These are phyloP conservation scores for Tricholoma furcatifolium DNA, from an alignment of 768 basidiomycete species.

Conservation along the genomic window DNA sequence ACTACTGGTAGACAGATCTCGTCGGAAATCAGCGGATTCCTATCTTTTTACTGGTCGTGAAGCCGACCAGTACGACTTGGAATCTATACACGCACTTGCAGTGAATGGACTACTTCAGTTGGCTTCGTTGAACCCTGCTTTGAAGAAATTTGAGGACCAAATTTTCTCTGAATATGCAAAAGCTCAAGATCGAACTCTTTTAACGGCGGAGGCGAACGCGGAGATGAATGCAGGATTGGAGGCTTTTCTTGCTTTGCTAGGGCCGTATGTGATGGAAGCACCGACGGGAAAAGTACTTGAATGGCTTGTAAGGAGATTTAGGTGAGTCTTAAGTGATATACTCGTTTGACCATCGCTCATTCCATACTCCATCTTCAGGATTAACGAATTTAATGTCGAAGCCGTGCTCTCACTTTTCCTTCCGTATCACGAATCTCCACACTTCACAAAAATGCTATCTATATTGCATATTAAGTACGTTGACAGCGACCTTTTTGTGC, in stretches of 20 bases:
- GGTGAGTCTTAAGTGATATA: conserved; percentile 48
- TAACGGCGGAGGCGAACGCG: conserved; percentile 58
- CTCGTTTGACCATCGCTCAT: background rate
- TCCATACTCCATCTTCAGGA: conserved; percentile 42
- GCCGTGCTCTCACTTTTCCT: conserved; percentile 78
- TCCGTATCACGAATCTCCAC: conserved; percentile 92
- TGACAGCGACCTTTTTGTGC: background rate
- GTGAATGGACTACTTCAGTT: conserved; percentile 78
- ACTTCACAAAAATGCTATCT: conserved; percentile 90
- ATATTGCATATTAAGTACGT: conserved; percentile 77
- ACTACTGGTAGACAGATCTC: conserved; percentile 63
- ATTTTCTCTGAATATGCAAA: conserved; percentile 83
- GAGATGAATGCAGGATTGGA: conserved; percentile 63
- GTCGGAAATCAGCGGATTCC: conserved; percentile 66
- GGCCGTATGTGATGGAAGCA: conserved; percentile 77
- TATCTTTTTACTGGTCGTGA: conserved; percentile 87
- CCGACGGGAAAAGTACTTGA: conserved; percentile 85
- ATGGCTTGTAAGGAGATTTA: conserved; percentile 92
- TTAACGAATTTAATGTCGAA: conserved; percentile 91
- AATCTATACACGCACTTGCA: conserved; percentile 80
- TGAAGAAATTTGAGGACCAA: conserved; percentile 61
- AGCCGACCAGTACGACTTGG: conserved; percentile 84
- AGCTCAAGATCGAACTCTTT: conserved; percentile 73
- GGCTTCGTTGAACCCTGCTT: conserved; percentile 52
- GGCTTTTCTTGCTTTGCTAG: conserved; percentile 66